Evolutionary conservation across 2,329 filamentous ascomycete genomes (phyloP).

Genomic region (Stachybotrys echinatus): DNA sequence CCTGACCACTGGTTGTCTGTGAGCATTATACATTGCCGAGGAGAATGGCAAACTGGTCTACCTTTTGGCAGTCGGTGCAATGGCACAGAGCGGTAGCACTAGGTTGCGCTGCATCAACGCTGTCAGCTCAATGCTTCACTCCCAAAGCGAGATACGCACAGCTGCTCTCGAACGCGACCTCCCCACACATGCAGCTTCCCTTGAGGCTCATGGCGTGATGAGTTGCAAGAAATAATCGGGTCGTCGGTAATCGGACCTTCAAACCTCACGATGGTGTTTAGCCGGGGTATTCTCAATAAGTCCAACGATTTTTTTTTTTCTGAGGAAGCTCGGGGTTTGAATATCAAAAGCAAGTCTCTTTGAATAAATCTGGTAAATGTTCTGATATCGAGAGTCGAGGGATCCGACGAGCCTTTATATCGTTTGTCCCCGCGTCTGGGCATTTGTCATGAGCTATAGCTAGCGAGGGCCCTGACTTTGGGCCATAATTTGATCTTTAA

Average conservation of each 20-base stretch:
- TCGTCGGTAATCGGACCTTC: too few relatives aligned
- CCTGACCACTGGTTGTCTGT: conserved; percentile 36
- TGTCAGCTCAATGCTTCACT: neutral
- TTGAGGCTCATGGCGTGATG: conserved; percentile 17
- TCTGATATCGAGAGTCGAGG: too few relatives aligned
- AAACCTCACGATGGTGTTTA: too few relatives aligned
- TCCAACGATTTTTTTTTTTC: neutral
- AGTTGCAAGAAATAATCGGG: too few relatives aligned
- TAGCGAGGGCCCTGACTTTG: too few relatives aligned
- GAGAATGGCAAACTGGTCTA: conserved; percentile 9
- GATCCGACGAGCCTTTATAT: neutral
- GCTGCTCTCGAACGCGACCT: conserved; percentile 25
- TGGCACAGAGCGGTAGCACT: conserved; percentile 43
- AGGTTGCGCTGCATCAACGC: conserved; percentile 36
- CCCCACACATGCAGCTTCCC: conserved; percentile 32
- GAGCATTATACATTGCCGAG: neutral
- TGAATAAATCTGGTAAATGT: too few relatives aligned
- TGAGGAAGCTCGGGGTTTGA: too few relatives aligned
- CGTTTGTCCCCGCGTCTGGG: too few relatives aligned
- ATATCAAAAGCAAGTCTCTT: too few relatives aligned
- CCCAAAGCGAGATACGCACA: conserved; percentile 14
- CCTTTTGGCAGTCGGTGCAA: conserved; percentile 51
- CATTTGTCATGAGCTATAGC: neutral
- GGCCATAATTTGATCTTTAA: too few relatives aligned
- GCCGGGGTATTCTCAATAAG: neutral